Base-by-base conservation (phyloP, 2,329 filamentous ascomycete species). In the Neopestalotiopsis clavispora region DNA sequence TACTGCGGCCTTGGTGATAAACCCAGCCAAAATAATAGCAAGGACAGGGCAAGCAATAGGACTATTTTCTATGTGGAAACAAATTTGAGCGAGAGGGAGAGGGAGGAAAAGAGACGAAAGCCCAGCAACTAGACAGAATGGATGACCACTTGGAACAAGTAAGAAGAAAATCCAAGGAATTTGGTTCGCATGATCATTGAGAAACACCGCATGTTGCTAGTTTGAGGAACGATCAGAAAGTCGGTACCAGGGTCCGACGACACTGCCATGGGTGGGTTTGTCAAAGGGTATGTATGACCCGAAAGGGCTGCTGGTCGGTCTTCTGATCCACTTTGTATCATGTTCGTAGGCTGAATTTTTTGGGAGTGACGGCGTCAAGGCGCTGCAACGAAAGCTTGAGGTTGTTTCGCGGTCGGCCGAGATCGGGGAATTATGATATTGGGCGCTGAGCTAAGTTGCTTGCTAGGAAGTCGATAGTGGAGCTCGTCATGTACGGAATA, bases 131-230 rank as follows among this genome's bases (percentile, higher is more conserved):
- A 49, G 38, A 38, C 30, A n/a, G 3, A 12, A n/a, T 4, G 59
- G 28, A 4, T 4, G 12, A 28, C 30, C 38, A 23, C 13, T 34
- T 17, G 42, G 30, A 23, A 63, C 32, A 38, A 63, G 32, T 12
- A 23, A 20, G 28, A 28, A 57, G n/a, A 66, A 34, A 49, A 66
- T 30, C 30, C 20, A 30, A 65, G n/a, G 32, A 45, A 23, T 28
- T n/a, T 52, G 34, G 42, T 65, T 34, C 42, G 63, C 63, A 66
- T 34, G 45, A 66, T 66, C 13, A n/a, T 32, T 5, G 14, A 28
- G 62, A 65, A 65, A 66, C 63, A 57, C 63, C 42, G 63, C 63
- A 66, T 57, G 42, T 49, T 58, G 28, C 63, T 58, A 66, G 63
- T 66, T 28, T 28, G 17, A 66, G 40, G 20, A 45, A 38, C 28